These are phyloP conservation scores for Phytophthora pluvialis DNA, from an alignment of 352 stramenopile species.

Conservation along the genomic window DNA sequence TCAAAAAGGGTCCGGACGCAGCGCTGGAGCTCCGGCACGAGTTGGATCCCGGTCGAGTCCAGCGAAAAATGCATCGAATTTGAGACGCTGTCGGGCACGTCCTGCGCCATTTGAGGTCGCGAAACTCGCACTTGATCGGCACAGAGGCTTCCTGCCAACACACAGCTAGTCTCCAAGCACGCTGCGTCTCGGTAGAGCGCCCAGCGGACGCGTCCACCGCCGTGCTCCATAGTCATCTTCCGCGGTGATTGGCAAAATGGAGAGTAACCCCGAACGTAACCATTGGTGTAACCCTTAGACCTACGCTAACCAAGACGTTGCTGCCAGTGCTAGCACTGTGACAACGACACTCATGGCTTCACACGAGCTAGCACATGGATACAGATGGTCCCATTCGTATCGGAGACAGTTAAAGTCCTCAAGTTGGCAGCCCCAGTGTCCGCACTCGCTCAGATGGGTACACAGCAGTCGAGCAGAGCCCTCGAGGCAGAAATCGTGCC, in stretches of 20 bases:
- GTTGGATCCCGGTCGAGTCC: constrained; percentile 28
- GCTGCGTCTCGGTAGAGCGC: constrained; percentile 36
- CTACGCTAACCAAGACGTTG: constrained; percentile 27
- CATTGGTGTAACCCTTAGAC: constrained; percentile 15
- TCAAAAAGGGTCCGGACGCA: constrained; percentile 27
- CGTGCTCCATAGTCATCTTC: constrained; percentile 16
- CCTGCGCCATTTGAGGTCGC: constrained; percentile 2
- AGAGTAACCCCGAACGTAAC: constrained; percentile 30
- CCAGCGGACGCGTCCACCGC: constrained; percentile 30
- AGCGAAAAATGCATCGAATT: constrained; percentile 20
- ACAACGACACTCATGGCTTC: constrained; percentile 16
- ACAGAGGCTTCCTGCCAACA: constrained; percentile 33
- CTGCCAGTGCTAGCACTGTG: constrained; percentile 21
- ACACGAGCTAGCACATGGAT: constrained; percentile 48
- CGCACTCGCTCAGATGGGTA: constrained; percentile 86
- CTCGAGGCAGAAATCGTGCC: constrained; percentile 81
- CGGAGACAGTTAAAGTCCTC: constrained; percentile 93
- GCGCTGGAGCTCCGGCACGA: constrained; percentile 36
- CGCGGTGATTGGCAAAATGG: constrained; percentile 13
- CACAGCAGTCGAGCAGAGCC: constrained; percentile 87
- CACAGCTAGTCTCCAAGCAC: constrained; percentile 17
- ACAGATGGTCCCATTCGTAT: constrained; percentile 86
- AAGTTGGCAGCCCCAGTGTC: constrained; percentile 85
- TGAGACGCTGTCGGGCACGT: constrained; percentile 1
- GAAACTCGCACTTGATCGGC: constrained; percentile 14